Base-by-base conservation (phyloP, 2,329 filamentous ascomycete species). In the Alternaria tenuissima region DNA sequence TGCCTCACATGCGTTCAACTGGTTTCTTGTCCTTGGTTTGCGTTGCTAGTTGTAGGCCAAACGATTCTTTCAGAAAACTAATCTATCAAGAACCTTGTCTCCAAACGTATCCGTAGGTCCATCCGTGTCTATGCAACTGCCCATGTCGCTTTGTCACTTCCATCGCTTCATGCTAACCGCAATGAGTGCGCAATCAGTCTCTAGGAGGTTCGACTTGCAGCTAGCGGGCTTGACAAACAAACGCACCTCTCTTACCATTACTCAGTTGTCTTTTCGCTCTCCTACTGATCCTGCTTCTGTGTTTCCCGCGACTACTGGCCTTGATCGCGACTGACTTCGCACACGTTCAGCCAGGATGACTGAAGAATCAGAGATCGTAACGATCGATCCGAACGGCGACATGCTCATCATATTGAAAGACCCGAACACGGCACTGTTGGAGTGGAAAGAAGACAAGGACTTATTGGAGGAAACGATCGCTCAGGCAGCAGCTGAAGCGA, bases 361-460 rank as follows among this genome's bases (percentile, higher is more conserved):
- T 3, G 26, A 20, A 8, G n/a, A 14, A 1, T 20, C 38, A 1
- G 30, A 42, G 12, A 18, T 52, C 22, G 7, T 43, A 5, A 41
- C n/a, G 7, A 43, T 43, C 38, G 49, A 52, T 20, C n/a, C 38
- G 4, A 52, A 52, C 14, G 38, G 49, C 38, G 49, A 52, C 20
- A 52, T 14, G 6, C 7, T 52, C 2, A 42, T 52, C 26, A 52
- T 16, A 6, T 24, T 52, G 8, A 52, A 42, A n/a, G 18, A 43
- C 20, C 3, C n/a, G 2, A 5, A 52, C 11, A 14, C 5, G 28
- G 28, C 28, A 11, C 28, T 30, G 6, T 30, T 30, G 28, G 28
- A 30, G 28, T 30, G 28, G 28, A 30, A 30, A 30, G 28, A 30
- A 11, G 28, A 30, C 9, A 11, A 36, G 5, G 32, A 36, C 4